Conservation (phyloP, 768 basidiomycete genomes). For the Cubamyces lactineus region DNA sequence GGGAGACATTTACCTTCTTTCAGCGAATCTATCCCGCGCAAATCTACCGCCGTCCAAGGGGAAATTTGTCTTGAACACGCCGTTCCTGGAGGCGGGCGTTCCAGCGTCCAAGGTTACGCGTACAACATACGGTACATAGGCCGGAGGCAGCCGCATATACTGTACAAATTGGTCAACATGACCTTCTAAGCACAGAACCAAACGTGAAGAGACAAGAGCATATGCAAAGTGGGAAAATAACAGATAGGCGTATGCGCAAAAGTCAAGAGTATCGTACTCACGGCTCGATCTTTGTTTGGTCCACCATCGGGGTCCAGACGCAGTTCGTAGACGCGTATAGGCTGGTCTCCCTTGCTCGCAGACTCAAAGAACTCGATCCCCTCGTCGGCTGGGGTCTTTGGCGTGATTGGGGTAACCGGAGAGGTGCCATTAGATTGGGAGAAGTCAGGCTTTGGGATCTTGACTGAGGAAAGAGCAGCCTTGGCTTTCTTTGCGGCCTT, state of each 20-base stretch:
- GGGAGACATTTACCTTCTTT: slow-evolving; percentile 65
- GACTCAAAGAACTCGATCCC: slow-evolving; percentile 87
- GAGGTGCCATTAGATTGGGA: slow-evolving; percentile 16
- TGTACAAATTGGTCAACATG: slow-evolving; percentile 35
- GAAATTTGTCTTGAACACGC: slow-evolving; percentile 95
- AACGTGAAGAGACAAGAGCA: background rate
- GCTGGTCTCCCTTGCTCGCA: slow-evolving; percentile 53
- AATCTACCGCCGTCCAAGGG: slow-evolving; percentile 92
- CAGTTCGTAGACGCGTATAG: slow-evolving; percentile 86
- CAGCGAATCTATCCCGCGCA: slow-evolving; percentile 69
- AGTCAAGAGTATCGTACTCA: slow-evolving; percentile 24
- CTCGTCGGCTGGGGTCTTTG: slow-evolving; percentile 92
- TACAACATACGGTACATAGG: slow-evolving; percentile 84
- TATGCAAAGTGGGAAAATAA: background rate
- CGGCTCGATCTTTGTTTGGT: slow-evolving; percentile 82
- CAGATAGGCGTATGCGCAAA: slow-evolving; percentile 11
- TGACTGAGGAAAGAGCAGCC: slow-evolving; percentile 17
- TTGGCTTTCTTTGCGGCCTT: slow-evolving; percentile 22
- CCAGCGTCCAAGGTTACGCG: slow-evolving; percentile 92
- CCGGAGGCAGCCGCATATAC: slow-evolving; percentile 97
- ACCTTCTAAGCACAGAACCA: background rate
- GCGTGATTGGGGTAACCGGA: slow-evolving; percentile 48
- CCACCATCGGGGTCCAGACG: slow-evolving; percentile 88
- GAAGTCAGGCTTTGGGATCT: slow-evolving; percentile 20
- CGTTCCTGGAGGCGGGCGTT: slow-evolving; percentile 87